Evolutionary conservation across 768 basidiomycete species (phyloP).

Genomic region (Lentinula sp.): DNA sequence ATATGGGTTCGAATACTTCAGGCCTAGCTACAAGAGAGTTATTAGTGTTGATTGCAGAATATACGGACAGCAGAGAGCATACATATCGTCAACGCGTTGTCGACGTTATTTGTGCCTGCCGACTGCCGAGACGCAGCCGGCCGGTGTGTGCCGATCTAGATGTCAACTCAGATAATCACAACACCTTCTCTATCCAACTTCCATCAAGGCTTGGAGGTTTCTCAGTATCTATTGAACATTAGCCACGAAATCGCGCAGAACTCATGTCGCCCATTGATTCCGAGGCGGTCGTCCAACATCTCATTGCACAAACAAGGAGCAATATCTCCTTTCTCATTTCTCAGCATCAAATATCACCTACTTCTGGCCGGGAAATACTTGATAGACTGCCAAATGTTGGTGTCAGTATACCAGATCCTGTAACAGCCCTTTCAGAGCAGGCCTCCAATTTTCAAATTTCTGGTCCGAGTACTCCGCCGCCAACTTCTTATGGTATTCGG

Average conservation of each 20-base stretch:
- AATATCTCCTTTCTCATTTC: slow-evolving; percentile 53
- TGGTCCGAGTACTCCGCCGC: slow-evolving; percentile 8
- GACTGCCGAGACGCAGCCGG: no score
- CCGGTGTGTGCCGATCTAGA: no score
- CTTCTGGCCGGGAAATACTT: slow-evolving; percentile 43
- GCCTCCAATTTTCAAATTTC: slow-evolving; percentile 14
- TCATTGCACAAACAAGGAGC: slow-evolving; percentile 49
- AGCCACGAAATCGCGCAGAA: background rate
- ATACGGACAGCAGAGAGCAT: no score
- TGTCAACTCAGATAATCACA: background rate
- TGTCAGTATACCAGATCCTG: background rate
- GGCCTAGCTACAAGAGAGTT: no score
- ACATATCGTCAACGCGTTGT: no score
- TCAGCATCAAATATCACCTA: slow-evolving; percentile 45
- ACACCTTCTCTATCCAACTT: background rate
- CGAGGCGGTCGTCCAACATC: slow-evolving; percentile 48
- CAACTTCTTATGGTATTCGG: slow-evolving; percentile 5
- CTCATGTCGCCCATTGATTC: background rate
- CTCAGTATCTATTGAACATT: no score
- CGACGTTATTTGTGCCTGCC: no score
- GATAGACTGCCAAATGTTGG: background rate
- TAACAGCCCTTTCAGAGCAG: slow-evolving; percentile 8
- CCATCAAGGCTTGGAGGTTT: background rate
- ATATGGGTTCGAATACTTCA: no score
- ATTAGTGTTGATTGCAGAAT: no score